phyloP scores from a whole-genome alignment of 768 basidiomycete genomes.

The Termitomyces titanicus region DNA sequence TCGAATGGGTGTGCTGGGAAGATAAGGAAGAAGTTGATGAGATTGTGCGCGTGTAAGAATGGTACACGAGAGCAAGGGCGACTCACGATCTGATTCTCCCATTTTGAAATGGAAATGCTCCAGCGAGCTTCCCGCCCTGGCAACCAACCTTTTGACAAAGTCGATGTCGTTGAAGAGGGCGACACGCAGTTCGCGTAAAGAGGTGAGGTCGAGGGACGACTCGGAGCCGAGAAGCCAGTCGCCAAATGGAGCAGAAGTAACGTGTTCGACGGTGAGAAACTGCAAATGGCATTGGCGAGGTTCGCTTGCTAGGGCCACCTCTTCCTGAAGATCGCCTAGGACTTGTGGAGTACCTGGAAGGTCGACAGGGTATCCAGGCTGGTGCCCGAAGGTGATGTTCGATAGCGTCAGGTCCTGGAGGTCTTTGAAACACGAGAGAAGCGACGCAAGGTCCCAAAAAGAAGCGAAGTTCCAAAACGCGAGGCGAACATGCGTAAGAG shows the following conservation, averaged over 20 bases:
- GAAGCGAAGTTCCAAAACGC: slow-evolving; percentile 37
- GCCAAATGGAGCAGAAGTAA: slow-evolving; percentile 32
- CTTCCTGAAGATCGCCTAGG: slow-evolving; percentile 5
- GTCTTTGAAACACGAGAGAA: slow-evolving; percentile 30
- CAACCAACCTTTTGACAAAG: slow-evolving; percentile 32
- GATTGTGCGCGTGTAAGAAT: neutral
- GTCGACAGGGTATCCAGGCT: neutral
- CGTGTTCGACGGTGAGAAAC: slow-evolving; percentile 39
- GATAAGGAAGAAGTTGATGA: neutral
- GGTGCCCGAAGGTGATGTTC: slow-evolving; percentile 2
- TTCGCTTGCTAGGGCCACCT: neutral
- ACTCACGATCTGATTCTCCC: slow-evolving; percentile 36
- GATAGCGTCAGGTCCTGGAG: slow-evolving; percentile 32
- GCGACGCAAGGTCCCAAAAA: slow-evolving; percentile 27
- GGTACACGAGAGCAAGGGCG: neutral
- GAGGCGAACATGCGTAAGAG: slow-evolving; percentile 35
- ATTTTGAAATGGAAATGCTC: slow-evolving; percentile 44
- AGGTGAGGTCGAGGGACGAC: slow-evolving; percentile 29
- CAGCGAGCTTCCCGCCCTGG: slow-evolving; percentile 29
- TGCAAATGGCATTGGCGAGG: slow-evolving; percentile 20
- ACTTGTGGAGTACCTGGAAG: neutral
- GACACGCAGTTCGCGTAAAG: slow-evolving; percentile 39
- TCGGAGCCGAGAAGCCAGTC: slow-evolving; percentile 33
- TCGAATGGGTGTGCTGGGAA: slow-evolving; percentile 32
- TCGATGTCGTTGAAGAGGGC: slow-evolving; percentile 35